Base-by-base conservation (phyloP, 2,329 filamentous ascomycete genomes). In the Penicillium palitans region DNA sequence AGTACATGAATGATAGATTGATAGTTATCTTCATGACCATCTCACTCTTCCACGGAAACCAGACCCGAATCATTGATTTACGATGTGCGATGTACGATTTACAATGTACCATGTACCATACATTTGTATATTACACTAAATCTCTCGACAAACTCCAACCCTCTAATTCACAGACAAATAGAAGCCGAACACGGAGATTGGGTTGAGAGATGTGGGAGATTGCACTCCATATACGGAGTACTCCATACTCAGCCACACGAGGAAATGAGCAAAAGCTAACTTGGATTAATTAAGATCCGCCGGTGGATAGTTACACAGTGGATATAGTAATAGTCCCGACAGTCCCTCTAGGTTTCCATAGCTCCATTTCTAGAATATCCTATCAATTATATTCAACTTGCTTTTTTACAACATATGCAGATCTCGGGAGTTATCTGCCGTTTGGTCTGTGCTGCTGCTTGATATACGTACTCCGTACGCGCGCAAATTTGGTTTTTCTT, bases 281-380 rank as follows among this genome's bases (percentile, higher is more conserved):
- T 47, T 58, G 46, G 21, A 33, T 52, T 57, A 58, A 60, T 61
- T 64, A 57, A 62, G 65, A 66, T 67, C 62, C 63, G 55, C 60
- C 12, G 25, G 63, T 63, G 63, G 65, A 45, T 52, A n/a, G n/a
- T n/a, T n/a, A 47, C 49, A 9, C 2, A 24, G 59, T 66, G 64
- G 64, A 65, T 24, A 57, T 24, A 58, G 60, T 41, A 37, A 59
- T 49, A 61, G 61, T 65, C 58, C 55, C 44, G 37, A 59, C 53
- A 61, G 60, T 63, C 58, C 55, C 63, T 66, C 60, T 56, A 59
- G 58, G 46, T 63, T 61, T 58, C 50, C 24, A 56, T 44, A 44
- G 49, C 52, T 57, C 55, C 44, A 58, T 53, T 60, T 59, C 57
- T 42, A 58, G 53, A 59, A 59, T 50, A 60, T 57, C 12, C 27